These are phyloP conservation scores for Rhamnella rubrinervis DNA, from an alignment of 331 rosid genomes.

Conservation along the genomic window DNA sequence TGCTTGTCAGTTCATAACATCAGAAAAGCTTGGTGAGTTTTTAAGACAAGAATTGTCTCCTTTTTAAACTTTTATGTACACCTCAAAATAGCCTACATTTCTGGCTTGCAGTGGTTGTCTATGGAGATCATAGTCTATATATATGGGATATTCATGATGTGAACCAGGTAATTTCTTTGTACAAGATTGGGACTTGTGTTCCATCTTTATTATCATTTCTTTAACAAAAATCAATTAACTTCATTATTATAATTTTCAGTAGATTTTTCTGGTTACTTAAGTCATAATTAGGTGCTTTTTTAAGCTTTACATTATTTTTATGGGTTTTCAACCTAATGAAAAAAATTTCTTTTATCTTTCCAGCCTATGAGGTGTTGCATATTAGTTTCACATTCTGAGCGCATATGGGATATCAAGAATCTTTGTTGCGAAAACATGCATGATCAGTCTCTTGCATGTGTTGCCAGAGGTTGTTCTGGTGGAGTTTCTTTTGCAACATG, in stretches of 20 bases:
- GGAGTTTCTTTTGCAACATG: constrained; percentile 82
- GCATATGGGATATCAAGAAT: constrained; percentile 87
- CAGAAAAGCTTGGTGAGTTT: constrained; percentile 71
- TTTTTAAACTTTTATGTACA: not conserved
- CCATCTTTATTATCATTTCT: not conserved
- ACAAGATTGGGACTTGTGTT: not conserved
- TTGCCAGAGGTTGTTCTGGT: constrained; percentile 79
- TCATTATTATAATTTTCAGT: not conserved
- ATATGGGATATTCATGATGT: constrained; percentile 70
- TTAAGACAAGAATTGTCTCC: constrained; percentile 3
- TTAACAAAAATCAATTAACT: not conserved
- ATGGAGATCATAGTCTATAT: constrained; percentile 61
- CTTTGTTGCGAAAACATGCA: constrained; percentile 77
- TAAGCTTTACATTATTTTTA: constrained; percentile 5
- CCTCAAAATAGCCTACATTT: constrained; percentile 19
- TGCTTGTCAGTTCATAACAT: constrained; percentile 66
- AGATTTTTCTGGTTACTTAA: not conserved
- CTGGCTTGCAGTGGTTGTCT: constrained; percentile 60
- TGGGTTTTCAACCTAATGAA: constrained; percentile 1
- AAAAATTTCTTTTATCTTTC: constrained; percentile 14
- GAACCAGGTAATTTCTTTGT: constrained; percentile 51
- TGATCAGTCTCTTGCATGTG: constrained; percentile 69
- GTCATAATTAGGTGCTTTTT: constrained; percentile 7
- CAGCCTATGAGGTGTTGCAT: constrained; percentile 64
- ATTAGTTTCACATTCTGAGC: constrained; percentile 75